Evolutionary conservation across 1,284 basidiomycete genomes (phyloP), one percentile per base, ranked within the genome.

Genomic region (Porodaedalea pini): DNA sequence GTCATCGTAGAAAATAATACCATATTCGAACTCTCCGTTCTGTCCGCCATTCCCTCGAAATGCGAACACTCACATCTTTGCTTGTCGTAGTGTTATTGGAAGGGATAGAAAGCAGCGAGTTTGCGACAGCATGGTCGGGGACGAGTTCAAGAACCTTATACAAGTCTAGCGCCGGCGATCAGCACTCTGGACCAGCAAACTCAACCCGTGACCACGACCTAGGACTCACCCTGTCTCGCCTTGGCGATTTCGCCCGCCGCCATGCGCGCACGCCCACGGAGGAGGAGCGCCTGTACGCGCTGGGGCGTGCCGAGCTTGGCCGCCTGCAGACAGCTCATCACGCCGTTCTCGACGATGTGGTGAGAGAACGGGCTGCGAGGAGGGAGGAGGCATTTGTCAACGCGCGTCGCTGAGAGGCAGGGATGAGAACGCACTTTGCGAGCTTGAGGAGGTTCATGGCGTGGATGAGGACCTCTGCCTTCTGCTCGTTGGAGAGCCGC

Each of bases 291-390:
- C 66, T 78, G 80, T 44, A 82, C 78, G 21, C 79, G 70, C 55
- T 78, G 79, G 63, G 77, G 73, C n/a, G 78, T 70, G 43, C 78
- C 74, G 47, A 83, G 70, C 17, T 78, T 78, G 25, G 77, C 73
- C 50, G 86, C 76, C 61, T 80, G 77, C 40, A 88, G 73, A 64
- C 84, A 83, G 10, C 85, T 86, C 70, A 86, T 81, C 61, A 86
- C 83, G 54, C 84, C 85, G 67, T 87, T 88, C 72, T 88, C 86
- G 71, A 87, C 79, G 68, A 82, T 75, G 19, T 78, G 78, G 72
- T 81, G 80, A 69, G 78, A 83, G 59, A 78, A 83, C 59, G 49
- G 53, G 51, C 59, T 61, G 54, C n/a, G 4, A 53, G 47, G 36
- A 50, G 51, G 32, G 17, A 51, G 31, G 55, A 51, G 40, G 57